Percentiles rank a stretch among this genome's conserved stretches.
Evolutionary conservation across 202 grass and related monocot species (phyloP).

Genomic region (Setaria italica): DNA sequence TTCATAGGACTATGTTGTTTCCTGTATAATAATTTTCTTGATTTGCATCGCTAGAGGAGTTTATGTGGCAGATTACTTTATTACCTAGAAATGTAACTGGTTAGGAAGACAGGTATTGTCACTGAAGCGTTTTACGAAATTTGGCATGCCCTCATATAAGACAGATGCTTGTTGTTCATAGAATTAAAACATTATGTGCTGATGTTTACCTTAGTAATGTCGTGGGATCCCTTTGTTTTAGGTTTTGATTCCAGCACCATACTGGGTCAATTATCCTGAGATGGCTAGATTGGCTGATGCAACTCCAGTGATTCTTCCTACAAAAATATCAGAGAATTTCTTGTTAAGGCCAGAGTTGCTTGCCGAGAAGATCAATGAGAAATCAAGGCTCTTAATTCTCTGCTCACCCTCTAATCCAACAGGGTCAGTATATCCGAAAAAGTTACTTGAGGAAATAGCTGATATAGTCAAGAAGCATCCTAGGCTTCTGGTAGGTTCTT

Average conservation of each 20-base stretch:
- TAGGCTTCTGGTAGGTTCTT: conserved; percentile 64
- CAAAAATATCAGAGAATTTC: conserved; percentile 56
- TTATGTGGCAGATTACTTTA: not conserved
- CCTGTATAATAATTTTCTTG: not conserved
- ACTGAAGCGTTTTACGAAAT: not conserved
- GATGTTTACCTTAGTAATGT: not conserved
- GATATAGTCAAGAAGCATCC: conserved; percentile 79
- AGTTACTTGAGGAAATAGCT: conserved; percentile 75
- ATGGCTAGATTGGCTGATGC: conserved; percentile 72
- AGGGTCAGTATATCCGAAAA: conserved; percentile 69
- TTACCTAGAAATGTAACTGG: not conserved
- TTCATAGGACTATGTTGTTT: not conserved
- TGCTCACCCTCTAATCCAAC: conserved; percentile 85
- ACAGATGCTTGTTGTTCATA: not conserved
- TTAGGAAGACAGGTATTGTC: not conserved
- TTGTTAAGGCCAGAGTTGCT: conserved; percentile 57
- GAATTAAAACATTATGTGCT: not conserved
- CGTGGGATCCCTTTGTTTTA: conserved; percentile 34
- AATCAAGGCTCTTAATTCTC: conserved; percentile 72
- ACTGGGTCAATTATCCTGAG: conserved; percentile 85
- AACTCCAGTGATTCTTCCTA: conserved; percentile 62
- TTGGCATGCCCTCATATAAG: not conserved
- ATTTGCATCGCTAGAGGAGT: not conserved
- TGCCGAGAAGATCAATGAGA: conserved; percentile 62
- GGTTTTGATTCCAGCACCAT: conserved; percentile 80